phyloP scores from a whole-genome alignment of 768 basidiomycete genomes.

The Boletus vermiculosoides region DNA sequence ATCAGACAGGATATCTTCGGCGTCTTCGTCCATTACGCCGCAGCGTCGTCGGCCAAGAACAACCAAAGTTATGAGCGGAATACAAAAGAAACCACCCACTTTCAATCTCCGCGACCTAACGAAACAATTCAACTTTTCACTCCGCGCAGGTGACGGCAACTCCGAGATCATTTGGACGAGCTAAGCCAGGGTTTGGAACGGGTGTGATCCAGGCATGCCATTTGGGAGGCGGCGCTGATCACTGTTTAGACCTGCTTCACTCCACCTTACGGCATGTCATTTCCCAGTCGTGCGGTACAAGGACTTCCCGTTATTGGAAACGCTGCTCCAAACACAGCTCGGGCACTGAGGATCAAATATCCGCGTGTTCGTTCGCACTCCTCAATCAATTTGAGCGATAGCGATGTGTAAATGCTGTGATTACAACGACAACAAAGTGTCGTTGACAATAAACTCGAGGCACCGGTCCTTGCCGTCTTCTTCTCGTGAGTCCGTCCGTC shows the following conservation, averaged over 20 bases:
- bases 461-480: background rate
- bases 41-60: background rate
- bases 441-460: background rate
- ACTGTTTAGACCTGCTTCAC: background rate
- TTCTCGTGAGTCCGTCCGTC: background rate
- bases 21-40: slow-evolving; percentile 4
- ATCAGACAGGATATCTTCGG: slow-evolving; percentile 55
- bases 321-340: background rate
- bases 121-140: background rate
- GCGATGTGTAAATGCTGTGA: background rate
- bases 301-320: background rate
- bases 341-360: slow-evolving; percentile 1
- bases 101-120: slow-evolving; percentile 28
- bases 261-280: slow-evolving; percentile 12
- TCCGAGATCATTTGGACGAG: background rate
- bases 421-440: background rate
- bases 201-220: background rate
- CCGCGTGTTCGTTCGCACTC: background rate
- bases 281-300: slow-evolving; percentile 5
- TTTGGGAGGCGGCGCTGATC: slow-evolving; percentile 1
- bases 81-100: background rate
- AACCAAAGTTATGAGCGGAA: background rate
- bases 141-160: slow-evolving; percentile 15
- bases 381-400: background rate
- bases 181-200: background rate